Evolutionary conservation across 106 monocot species (phyloP).

Genomic region (Dendrobium huoshanense): DNA sequence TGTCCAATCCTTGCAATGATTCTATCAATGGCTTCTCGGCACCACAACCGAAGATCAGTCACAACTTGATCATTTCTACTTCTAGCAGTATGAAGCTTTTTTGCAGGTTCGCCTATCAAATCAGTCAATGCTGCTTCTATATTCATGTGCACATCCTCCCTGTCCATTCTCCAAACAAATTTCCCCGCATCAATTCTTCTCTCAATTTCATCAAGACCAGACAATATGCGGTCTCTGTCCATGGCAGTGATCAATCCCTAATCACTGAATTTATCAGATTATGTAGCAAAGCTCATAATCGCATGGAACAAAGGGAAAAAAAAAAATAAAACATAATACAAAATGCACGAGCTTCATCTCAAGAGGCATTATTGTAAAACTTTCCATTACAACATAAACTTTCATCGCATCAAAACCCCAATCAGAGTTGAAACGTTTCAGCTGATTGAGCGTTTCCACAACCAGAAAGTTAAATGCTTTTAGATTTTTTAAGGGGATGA

Average conservation of each 20-base stretch:
- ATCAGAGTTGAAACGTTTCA: background rate
- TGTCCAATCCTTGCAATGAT: slow-evolving; percentile 45
- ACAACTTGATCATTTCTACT: slow-evolving; percentile 94
- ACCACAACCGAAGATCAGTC: slow-evolving; percentile 91
- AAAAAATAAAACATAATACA: background rate
- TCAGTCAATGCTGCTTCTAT: slow-evolving; percentile 92
- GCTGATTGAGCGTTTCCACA: background rate
- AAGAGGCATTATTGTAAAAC: background rate
- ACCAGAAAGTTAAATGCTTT: background rate
- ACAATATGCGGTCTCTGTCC: slow-evolving; percentile 63
- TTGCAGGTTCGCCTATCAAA: slow-evolving; percentile 89
- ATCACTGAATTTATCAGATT: background rate
- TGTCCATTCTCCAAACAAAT: slow-evolving; percentile 80
- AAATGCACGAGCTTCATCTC: background rate
- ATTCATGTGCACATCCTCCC: slow-evolving; percentile 99
- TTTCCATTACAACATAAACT: background rate
- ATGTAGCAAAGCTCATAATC: background rate
- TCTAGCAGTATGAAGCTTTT: slow-evolving; percentile 96
- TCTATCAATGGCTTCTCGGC: slow-evolving; percentile 81
- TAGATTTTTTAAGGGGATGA: background rate
- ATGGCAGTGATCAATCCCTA: slow-evolving; percentile 71
- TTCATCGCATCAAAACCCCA: background rate
- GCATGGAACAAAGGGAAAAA: background rate
- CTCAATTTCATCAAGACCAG: slow-evolving; percentile 86
- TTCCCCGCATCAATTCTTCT: slow-evolving; percentile 57